Evolutionary conservation across 306 rosid genomes (phyloP), one percentile per base, ranked within the genome.

Genomic region (Vigna trinervia): DNA sequence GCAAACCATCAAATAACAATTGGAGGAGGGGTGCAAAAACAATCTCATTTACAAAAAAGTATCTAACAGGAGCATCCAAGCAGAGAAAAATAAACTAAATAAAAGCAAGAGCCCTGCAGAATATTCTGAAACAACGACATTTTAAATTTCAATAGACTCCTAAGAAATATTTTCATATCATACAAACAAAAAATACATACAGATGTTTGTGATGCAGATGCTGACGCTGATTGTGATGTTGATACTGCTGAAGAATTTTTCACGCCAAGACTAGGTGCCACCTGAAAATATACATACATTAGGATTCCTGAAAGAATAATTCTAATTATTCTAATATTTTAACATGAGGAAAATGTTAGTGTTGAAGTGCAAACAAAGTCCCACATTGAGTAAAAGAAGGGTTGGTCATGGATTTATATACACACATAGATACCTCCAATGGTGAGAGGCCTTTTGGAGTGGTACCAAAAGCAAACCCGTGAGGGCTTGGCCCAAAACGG

Each of bases 131-230:
- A 61, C 57, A 68, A 58, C 17, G 15, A 1, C 46, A 26, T 69
- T 38, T 78, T 17, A 57, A 74, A 50, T 54, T 64, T 45, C 72
- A 60, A 85, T n/a, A 64, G 75, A 70, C 11, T n/a, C 17, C 67
- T 2, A 56, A 20, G 19, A 30, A 62, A 61, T 51, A 75, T 15
- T 54, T 81, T 71, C 74, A 64, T 43, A 38, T 65, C 56, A 30
- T 17, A 28, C 34, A 78, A 75, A 68, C 74, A 80, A 71, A 73
- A 41, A 84, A 82, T 50, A 75, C 97, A 62, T 89, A 92, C 96
- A 83, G 97, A 87, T 67, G 86, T 74, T 79, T 84, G 94, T 66
- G 96, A 83, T 78, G 90, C 90, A 43, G 92, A 71, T 66, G 90
- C 83, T 74, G 92, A 80, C 0, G 65, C 85, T 47, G 84, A 71